A percentile compares a stretch with the other conserved stretches of the same genome.
These are phyloP conservation scores for Myriangium duriaei DNA, from an alignment of 2,329 filamentous ascomycete genomes.

Conservation along the genomic window DNA sequence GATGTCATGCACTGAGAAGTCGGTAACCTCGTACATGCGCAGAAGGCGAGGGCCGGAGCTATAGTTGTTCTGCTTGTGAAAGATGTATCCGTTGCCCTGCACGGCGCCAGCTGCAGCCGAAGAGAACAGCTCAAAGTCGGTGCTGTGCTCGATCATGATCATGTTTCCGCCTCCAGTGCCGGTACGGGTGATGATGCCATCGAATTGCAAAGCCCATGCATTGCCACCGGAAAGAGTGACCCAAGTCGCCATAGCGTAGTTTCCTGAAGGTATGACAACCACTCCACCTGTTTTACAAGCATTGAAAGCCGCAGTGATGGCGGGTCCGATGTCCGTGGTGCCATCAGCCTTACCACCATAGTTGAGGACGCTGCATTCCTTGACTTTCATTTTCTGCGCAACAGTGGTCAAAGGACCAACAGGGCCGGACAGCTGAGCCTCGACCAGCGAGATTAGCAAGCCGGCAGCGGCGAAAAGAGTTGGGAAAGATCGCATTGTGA, in stretches of 20 bases:
- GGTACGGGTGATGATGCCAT: slow-evolving; percentile 42
- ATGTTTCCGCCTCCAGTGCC: slow-evolving; percentile 40
- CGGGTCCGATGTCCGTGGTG: slow-evolving; percentile 38
- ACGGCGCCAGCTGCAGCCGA: slow-evolving; percentile 40
- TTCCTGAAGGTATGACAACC: slow-evolving; percentile 37
- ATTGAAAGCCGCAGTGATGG: slow-evolving; percentile 36
- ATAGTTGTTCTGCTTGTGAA: slow-evolving; percentile 30
- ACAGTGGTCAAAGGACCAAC: slow-evolving; percentile 35
- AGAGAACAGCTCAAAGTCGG: slow-evolving; percentile 43
- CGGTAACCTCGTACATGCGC: slow-evolving; percentile 31
- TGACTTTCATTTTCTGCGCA: slow-evolving; percentile 32
- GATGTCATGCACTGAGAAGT: slow-evolving; percentile 40
- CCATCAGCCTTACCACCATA: slow-evolving; percentile 42
- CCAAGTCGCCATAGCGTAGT: slow-evolving; percentile 40
- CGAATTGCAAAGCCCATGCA: slow-evolving; percentile 39
- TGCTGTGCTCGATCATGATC: slow-evolving; percentile 38
- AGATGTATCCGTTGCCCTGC: slow-evolving; percentile 41
- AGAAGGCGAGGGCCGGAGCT: slow-evolving; percentile 33
- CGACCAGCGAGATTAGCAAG: slow-evolving; percentile 18
- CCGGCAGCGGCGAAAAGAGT: slow-evolving; percentile 15
- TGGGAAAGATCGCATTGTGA: slow-evolving; percentile 8
- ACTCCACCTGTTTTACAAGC: slow-evolving; percentile 40
- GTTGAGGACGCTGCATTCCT: slow-evolving; percentile 40
- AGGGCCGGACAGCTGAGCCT: slow-evolving; percentile 25
- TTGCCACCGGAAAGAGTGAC: slow-evolving; percentile 35